Base-by-base conservation (phyloP, 768 basidiomycete genomes). In the Xerocomellus intermedius region DNA sequence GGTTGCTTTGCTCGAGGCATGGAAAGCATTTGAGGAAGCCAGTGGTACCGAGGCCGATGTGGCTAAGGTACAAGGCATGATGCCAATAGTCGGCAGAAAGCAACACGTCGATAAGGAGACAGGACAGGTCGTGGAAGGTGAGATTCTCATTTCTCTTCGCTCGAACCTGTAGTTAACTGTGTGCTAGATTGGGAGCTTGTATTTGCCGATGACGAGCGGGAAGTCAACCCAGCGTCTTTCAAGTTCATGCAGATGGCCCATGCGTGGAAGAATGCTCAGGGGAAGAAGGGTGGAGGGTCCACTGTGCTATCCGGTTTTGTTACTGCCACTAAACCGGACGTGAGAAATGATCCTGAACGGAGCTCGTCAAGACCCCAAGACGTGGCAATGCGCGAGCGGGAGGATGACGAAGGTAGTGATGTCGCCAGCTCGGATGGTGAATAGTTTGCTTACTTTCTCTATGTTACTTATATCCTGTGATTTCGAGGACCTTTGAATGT, bases 211-310 rank as follows among this genome's bases (percentile, higher is more conserved):
- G 96, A 98, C 79, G 94, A 97, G 66, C 82, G 87, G 49, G 95
- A 96, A 65, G 83, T 88, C 43, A 96, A 97, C 65, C 92, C 95
- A 0, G 87, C 92, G 0, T 84, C 91, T 0, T 96, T 94, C 86
- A 96, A 94, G 66, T 94, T 98, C 79, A 77, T 98, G 68, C 89
- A 95, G 69, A 92, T 90, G 80, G 96, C 96, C 0, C 94, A 95
- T 67, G 87, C 87, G 0, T 98, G 95, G 95, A 87, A 87, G 63
- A 77, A 74, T 50, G 64, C 82, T 1, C 79, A 83, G 50, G 77
- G 72, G 5, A 76, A 75, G 61, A 76, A 74, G 50, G 64, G 63
- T 19, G 73, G 70, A 42, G 71, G 67, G 10, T 43, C 74, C 6
- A 62, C 66, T 28, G 58, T 74, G 50, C 65, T 80, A 41, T 77